These are phyloP conservation scores for Aaosphaeria arxii DNA, from an alignment of 2,329 filamentous ascomycete species.

Conservation along the genomic window DNA sequence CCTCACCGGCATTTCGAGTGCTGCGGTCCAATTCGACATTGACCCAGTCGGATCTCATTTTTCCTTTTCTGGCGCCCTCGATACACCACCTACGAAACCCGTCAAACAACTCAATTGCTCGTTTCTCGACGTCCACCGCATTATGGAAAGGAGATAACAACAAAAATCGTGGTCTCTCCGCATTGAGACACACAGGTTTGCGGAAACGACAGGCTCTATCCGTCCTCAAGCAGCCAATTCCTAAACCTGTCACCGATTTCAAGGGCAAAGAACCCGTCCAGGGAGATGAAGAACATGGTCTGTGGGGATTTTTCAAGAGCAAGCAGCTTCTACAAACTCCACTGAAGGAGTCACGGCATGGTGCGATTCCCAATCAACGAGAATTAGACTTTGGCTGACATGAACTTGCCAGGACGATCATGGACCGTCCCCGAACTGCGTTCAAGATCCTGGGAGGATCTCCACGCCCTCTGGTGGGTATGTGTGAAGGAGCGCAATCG, in stretches of 20 bases:
- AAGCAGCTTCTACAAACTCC: constrained; percentile 69
- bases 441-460: constrained; percentile 87
- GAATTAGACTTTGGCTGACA: neutral
- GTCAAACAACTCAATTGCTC: constrained; percentile 48
- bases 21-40: neutral
- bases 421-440: constrained; percentile 87
- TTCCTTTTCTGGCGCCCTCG: constrained; percentile 25
- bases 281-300: constrained; percentile 73
- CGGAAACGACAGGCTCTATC: constrained; percentile 67
- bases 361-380: constrained; percentile 34
- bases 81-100: constrained; percentile 17
- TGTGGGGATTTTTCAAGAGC: constrained; percentile 86
- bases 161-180: constrained; percentile 76
- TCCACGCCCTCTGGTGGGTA: constrained; percentile 92
- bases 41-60: constrained; percentile 14
- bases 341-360: constrained; percentile 67
- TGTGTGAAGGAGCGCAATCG: constrained; percentile 89
- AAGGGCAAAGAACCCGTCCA: constrained; percentile 55
- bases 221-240: constrained; percentile 62
- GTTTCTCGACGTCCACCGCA: constrained; percentile 51
- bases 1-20: constrained; percentile 16
- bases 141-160: constrained; percentile 70
- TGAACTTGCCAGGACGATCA: constrained; percentile 55
- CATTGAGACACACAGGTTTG: constrained; percentile 69
- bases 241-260: constrained; percentile 62